Percentiles rank a stretch among this genome's conserved stretches.
phyloP scores from a whole-genome alignment of 2,329 filamentous ascomycete genomes.

The Fusarium secorum region DNA sequence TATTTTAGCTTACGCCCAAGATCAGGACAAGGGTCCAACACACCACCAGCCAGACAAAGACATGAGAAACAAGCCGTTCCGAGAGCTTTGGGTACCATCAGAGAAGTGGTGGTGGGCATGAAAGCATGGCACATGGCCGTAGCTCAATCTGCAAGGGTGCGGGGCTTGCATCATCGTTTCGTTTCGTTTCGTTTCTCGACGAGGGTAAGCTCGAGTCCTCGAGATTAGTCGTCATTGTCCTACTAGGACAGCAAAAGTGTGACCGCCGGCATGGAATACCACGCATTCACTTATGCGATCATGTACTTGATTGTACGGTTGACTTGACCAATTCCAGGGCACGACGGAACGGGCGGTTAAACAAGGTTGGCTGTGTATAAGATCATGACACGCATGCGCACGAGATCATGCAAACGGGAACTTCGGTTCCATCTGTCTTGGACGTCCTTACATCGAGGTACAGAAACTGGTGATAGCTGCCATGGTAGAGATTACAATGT shows the following conservation, averaged over 20 bases:
- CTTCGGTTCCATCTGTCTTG: constrained; percentile 6
- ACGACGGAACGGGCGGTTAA: constrained; percentile 11
- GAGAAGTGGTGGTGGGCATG: constrained; percentile 14
- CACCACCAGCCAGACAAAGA: constrained; percentile 20
- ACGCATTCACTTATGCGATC: background rate
- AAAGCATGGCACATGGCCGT: constrained; percentile 36
- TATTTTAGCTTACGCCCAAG: background rate
- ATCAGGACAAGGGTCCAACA: constrained; percentile 23
- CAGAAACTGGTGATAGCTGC: background rate
- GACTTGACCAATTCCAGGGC: constrained; percentile 7
- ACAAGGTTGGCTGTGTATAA: constrained; percentile 18
- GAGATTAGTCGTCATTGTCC: constrained; percentile 21
- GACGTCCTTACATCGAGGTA: background rate
- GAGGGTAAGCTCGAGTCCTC: constrained; percentile 3
- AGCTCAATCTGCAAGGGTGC: constrained; percentile 28
- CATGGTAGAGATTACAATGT: background rate
- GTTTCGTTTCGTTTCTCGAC: constrained; percentile 22
- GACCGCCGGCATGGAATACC: constrained; percentile 4
- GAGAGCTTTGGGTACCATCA: constrained; percentile 12
- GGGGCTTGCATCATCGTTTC: constrained; percentile 39
- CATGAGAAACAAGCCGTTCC: constrained; percentile 17
- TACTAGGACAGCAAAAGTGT: constrained; percentile 11
- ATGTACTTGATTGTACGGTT: background rate
- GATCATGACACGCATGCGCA: constrained; percentile 30
- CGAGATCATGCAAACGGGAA: constrained; percentile 28